phyloP scores from a whole-genome alignment of 306 rosid genomes.

The Corylus avellana region DNA sequence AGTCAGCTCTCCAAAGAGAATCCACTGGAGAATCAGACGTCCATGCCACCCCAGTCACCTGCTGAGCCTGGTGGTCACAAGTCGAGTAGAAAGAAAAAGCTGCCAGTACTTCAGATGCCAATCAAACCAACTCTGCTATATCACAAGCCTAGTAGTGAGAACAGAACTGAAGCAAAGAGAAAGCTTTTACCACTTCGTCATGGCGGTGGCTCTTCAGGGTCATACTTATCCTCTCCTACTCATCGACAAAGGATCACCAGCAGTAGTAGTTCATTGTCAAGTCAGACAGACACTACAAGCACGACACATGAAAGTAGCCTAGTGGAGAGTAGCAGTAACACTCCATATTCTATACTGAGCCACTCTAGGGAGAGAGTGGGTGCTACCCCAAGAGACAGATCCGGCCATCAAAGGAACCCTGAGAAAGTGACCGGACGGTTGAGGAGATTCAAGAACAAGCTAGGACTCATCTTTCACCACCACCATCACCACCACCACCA shows the following conservation, averaged over 20 bases:
- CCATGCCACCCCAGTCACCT: too few species aligned
- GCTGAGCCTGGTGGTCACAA: slow-evolving; percentile 2
- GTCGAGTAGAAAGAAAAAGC: slow-evolving; percentile 17
- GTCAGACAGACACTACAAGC: slow-evolving; percentile 3
- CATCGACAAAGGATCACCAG: slow-evolving; percentile 21
- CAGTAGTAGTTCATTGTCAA: slow-evolving; percentile 19
- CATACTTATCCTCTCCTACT: slow-evolving; percentile 20
- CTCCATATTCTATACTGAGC: slow-evolving; percentile 10
- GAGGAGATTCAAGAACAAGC: slow-evolving; percentile 58
- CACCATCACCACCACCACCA: slow-evolving; percentile 71
- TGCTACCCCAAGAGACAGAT: slow-evolving; percentile 30
- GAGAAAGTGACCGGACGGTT: slow-evolving; percentile 44
- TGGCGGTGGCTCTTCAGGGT: slow-evolving; percentile 31
- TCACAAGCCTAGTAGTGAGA: slow-evolving; percentile 25
- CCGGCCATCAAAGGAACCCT: slow-evolving; percentile 15
- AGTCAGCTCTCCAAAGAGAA: too few species aligned
- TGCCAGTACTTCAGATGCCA: slow-evolving; percentile 21
- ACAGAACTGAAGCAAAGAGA: neutral
- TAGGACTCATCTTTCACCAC: slow-evolving; percentile 76
- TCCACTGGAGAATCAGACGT: too few species aligned
- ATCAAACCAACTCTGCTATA: slow-evolving; percentile 48
- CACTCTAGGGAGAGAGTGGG: slow-evolving; percentile 26
- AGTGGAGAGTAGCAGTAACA: slow-evolving; percentile 18
- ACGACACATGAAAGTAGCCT: slow-evolving; percentile 32
- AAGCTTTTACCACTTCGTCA: slow-evolving; percentile 3